Conservation (phyloP, 2,329 filamentous ascomycete genomes). For the Hortaea werneckii region DNA sequence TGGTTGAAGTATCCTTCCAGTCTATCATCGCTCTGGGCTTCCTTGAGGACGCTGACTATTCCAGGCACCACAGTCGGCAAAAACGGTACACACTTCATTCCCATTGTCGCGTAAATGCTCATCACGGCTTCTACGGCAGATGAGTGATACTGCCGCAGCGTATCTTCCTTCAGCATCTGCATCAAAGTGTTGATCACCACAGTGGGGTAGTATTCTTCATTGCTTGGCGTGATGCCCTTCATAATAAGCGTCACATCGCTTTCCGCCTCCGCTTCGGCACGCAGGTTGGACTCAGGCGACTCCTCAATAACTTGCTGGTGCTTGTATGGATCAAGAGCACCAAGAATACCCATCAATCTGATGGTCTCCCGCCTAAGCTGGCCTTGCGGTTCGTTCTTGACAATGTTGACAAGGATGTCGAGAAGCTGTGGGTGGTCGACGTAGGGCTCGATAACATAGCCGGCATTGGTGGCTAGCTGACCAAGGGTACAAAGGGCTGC, state of each 20-base stretch:
- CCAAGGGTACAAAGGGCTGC: conserved; percentile 83
- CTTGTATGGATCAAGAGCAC: conserved; percentile 90
- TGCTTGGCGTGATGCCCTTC: conserved; percentile 90
- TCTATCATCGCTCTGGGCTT: conserved; percentile 53
- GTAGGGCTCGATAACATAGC: conserved; percentile 95
- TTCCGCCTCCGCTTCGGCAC: conserved; percentile 55
- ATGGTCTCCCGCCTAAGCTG: conserved; percentile 87
- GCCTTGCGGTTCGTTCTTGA: conserved; percentile 82
- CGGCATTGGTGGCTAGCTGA: conserved; percentile 87
- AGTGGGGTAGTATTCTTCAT: conserved; percentile 96
- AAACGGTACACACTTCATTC: conserved; percentile 91
- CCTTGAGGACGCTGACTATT: conserved; percentile 80
- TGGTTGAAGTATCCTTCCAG: conserved; percentile 98
- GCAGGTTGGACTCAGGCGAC: conserved; percentile 68
- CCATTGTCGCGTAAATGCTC: conserved; percentile 95
- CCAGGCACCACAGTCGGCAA: conserved; percentile 88
- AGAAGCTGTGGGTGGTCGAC: conserved; percentile 89
- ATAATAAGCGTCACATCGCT: conserved; percentile 97
- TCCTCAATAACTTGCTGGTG: conserved; percentile 90
- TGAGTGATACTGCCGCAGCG: conserved; percentile 81
- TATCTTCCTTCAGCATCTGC: conserved; percentile 82
- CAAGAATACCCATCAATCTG: conserved; percentile 89
- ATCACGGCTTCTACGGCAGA: conserved; percentile 95
- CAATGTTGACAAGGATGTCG: conserved; percentile 85
- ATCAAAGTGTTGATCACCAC: conserved; percentile 95